Evolutionary conservation across 805 yeast species (phyloP), one percentile per base, ranked within the genome.

Genomic region (Cyberlindnera euphorbiae): DNA sequence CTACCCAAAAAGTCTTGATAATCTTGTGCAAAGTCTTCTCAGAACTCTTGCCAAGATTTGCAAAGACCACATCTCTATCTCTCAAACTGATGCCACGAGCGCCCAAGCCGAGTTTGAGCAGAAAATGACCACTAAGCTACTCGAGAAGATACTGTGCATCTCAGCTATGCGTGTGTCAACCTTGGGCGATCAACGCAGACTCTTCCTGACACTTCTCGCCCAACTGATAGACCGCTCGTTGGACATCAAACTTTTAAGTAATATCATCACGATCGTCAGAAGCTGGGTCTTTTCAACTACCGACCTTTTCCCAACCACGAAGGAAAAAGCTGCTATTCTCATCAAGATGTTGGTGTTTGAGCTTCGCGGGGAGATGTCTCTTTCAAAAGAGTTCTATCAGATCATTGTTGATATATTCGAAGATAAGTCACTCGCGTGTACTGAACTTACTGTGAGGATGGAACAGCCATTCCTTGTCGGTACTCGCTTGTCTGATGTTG

Each of bases 401-500:
- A 84, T 93, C 18, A 82, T 94, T 44, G 78, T 89, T 21, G 94
- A 84, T 47, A 79, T 93, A 17, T 94, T 90, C 58, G 86, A 82
- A 45, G 88, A 85, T 46, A 79, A 82, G 28, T 65, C 80, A 1
- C 70, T 88, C 49, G 76, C 83, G 17, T 76, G 87, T 46, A 79
- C 95, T 1, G 99, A 93, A 53, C 71, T 93, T 19, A 87, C 97
- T 0, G 90, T 88, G 12, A 69, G 98, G 36, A 79, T 93, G 85
- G 99, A 93, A 56, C 97, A 89, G 58, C 94, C 97, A 18, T 93
- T 93, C 59, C 65, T 93, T 50, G 90, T 87, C 8, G 99, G 98
- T 24, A 93, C 98, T 0, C 73, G 94, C 23, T 71, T 85, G 3
- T 77, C 82, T 0, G 90, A 88, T 52, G 82, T 80, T 4, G 66